Percentiles rank a stretch among this genome's conserved stretches.
phyloP scores from a whole-genome alignment of 1,284 basidiomycete genomes.

The Naganishia albida region DNA sequence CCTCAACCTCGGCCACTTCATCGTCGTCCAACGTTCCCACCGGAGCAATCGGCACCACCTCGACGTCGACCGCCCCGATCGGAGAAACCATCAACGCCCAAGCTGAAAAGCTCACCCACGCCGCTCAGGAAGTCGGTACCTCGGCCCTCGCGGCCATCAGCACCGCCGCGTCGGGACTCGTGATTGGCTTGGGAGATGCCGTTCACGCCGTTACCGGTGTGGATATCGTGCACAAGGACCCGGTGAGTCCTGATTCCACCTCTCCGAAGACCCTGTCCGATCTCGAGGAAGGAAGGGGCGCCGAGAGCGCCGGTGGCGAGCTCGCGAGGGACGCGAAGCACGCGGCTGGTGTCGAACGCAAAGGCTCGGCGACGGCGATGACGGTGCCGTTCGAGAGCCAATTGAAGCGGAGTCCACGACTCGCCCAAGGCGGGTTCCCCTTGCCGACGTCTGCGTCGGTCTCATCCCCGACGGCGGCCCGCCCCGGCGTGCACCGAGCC shows the following conservation, averaged over 20 bases:
- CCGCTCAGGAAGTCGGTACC: conserved; percentile 21
- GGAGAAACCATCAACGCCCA: conserved; percentile 8
- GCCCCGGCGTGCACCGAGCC: conserved; percentile 6
- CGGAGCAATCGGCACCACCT: not conserved
- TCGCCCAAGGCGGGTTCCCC: conserved; percentile 13
- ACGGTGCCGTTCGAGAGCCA: conserved; percentile 17
- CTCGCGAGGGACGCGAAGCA: not conserved
- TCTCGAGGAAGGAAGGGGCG: conserved; percentile 16
- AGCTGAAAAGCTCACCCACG: conserved; percentile 23
- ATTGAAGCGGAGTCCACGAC: conserved; percentile 23
- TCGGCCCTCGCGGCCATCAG: conserved; percentile 41
- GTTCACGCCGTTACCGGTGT: conserved; percentile 48
- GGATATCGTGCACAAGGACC: conserved; percentile 44
- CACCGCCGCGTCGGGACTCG: conserved; percentile 33
- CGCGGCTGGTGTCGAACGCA: not conserved
- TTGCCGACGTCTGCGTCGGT: not conserved
- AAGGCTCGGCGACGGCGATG: not conserved
- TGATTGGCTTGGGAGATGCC: conserved; percentile 35
- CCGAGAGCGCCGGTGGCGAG: not conserved
- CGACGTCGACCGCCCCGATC: conserved; percentile 1
- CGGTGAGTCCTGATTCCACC: conserved; percentile 37
- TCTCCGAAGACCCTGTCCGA: conserved; percentile 4
- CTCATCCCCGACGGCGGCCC: not conserved
- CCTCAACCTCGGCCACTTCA: not conserved
- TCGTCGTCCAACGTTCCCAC: conserved; percentile 4